phyloP scores from a whole-genome alignment of 2,329 filamentous ascomycete genomes.

The Epichloe typhina region DNA sequence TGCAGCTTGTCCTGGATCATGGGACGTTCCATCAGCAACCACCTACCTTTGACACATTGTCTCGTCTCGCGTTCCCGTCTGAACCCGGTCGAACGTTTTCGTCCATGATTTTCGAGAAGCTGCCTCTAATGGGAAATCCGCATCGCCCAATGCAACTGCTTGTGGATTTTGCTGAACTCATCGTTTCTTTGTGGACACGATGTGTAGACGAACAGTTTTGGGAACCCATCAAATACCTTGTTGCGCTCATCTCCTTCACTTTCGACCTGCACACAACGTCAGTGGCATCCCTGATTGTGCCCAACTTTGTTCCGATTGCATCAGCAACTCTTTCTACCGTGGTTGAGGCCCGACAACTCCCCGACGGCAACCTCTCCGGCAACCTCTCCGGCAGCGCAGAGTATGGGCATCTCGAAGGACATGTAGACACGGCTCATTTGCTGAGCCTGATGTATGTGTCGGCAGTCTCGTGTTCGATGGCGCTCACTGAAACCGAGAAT shows the following conservation, averaged over 20 bases:
- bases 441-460: conserved; percentile 53
- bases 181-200: conserved; percentile 54
- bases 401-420: conserved; percentile 26
- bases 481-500: conserved; percentile 17
- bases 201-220: conserved; percentile 53
- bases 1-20: conserved; percentile 54
- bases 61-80: conserved; percentile 52
- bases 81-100: conserved; percentile 43
- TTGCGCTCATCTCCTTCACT: conserved; percentile 50
- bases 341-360: conserved; percentile 38
- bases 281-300: conserved; percentile 45
- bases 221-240: conserved; percentile 49
- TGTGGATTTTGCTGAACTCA: conserved; percentile 47
- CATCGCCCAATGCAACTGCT: conserved; percentile 41
- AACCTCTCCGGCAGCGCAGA: conserved; percentile 18
- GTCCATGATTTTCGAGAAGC: conserved; percentile 51
- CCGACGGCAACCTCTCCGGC: conserved; percentile 33
- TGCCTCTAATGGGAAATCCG: conserved; percentile 43
- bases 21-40: conserved; percentile 39
- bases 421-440: conserved; percentile 50
- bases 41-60: conserved; percentile 54
- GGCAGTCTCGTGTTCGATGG: conserved; percentile 44
- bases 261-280: conserved; percentile 47
- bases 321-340: conserved; percentile 48
- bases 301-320: conserved; percentile 40